phyloP scores from a whole-genome alignment of 768 basidiomycete species.

The Pholiota microspora region DNA sequence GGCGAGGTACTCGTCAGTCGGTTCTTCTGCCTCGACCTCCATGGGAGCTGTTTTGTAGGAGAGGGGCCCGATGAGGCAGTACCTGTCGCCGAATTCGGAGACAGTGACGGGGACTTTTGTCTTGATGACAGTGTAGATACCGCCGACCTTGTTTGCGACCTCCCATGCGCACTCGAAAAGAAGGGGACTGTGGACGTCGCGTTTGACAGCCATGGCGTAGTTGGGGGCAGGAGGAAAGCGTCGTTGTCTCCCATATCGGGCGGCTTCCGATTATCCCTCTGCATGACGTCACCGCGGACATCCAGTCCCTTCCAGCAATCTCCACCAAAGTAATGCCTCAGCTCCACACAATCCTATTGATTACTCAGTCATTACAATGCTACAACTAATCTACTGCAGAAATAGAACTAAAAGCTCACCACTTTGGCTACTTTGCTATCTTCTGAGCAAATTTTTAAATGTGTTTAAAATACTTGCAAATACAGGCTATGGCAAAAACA shows the following conservation, averaged over 20 bases:
- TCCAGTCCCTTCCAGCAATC: no score
- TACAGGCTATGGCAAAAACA: no score
- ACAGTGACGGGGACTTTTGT: conserved; percentile 99
- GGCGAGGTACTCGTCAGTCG: conserved; percentile 76
- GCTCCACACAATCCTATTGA: no score
- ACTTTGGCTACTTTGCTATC: no score
- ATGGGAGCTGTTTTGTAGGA: conserved; percentile 98
- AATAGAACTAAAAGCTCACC: no score
- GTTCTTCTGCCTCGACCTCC: conserved; percentile 96
- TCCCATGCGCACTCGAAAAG: conserved; percentile 98
- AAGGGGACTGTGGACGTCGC: conserved; percentile 76
- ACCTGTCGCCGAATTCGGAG: conserved; percentile 92
- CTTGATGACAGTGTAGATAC: conserved; percentile 99
- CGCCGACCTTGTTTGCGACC: conserved; percentile 98
- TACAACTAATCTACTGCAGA: no score
- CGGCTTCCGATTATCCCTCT: conserved; percentile 3
- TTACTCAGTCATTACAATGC: no score
- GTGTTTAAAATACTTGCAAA: no score
- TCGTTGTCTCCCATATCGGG: conserved; percentile 18
- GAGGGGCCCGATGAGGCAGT: conserved; percentile 96
- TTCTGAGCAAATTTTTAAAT: no score
- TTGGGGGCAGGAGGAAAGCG: conserved; percentile 17
- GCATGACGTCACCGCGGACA: neutral
- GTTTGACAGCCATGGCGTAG: conserved; percentile 45
- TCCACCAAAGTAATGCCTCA: no score